Base-by-base conservation (phyloP, 371 early-diverging fungal species). In the Encephalitozoon romaleae region DNA sequence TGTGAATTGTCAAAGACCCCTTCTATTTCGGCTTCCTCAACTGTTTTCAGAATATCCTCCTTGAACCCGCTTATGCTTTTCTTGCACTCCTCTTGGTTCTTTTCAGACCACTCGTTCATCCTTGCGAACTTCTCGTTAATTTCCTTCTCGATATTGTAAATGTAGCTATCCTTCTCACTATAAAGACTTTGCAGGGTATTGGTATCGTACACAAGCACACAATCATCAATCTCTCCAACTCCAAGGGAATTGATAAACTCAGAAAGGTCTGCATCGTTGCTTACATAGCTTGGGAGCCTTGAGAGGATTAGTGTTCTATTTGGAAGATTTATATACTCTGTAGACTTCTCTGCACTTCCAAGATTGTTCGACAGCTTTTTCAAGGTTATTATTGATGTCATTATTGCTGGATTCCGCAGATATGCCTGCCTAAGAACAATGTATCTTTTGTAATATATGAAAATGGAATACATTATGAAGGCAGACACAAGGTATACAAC, bases 401-500 rank as follows among this genome's bases (percentile, higher is more conserved):
- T 73, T 23, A 73, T 78, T n/a, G 82, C 77, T 28, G 84, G 80
- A 34, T 79, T 76, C 26, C 78, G 32, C 41, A 86, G 53, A 64
- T 83, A 84, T 41, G 82, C 32, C 77, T 86, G 86, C 64, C 86
- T 70, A 9, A 86, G 71, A 68, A 76, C 67, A 23, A 84, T 74
- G 63, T 79, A 84, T 65, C 80, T 82, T 59, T 84, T 81, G 54
- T 81, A 84, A 59, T 84, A 84, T 15, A 81, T 81, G 68, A 79
- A 86, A n/a, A 86, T 42, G 15, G 84, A 66, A 72, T 84, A 84
- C n/a, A 81, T 67, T 8, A 86, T 51, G 32, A 82, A 38, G 0
- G 68, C 9, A 21, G 82, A 79, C 1, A 78, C 72, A 3, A 82
- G 11, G 74, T 81, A 82, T 5, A 73, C 51, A 9, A 47, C 21